phyloP scores from a whole-genome alignment of 805 yeast genomes.

The Metschnikowia reukaufii region DNA sequence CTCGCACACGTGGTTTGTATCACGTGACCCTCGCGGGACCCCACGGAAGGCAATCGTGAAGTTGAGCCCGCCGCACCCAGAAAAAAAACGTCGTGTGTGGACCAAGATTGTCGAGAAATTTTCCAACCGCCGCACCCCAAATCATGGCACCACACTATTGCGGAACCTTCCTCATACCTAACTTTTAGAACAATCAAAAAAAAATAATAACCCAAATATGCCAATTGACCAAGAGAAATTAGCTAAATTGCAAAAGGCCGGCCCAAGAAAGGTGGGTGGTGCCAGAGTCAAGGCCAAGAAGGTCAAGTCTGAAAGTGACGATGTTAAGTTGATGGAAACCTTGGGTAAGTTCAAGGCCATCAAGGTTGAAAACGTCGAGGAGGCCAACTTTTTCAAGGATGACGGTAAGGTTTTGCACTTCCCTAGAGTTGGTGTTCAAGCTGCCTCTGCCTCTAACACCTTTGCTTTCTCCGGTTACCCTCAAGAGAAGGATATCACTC shows the following conservation, averaged over 20 bases:
- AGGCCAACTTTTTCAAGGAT: constrained; percentile 96
- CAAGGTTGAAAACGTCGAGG: constrained; percentile 86
- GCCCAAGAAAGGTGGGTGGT: constrained; percentile 75
- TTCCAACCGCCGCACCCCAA: constrained; percentile 10
- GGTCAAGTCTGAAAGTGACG: constrained; percentile 76
- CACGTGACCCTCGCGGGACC: too few relatives aligned
- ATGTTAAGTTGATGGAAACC: constrained; percentile 85
- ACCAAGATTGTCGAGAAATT: constrained; percentile 20
- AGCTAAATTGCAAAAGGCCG: constrained; percentile 86
- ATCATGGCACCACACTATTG: background rate
- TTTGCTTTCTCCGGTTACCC: constrained; percentile 94
- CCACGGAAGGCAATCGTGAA: too few relatives aligned
- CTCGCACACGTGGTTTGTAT: too few relatives aligned
- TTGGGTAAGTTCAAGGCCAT: constrained; percentile 87
- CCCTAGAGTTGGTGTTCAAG: constrained; percentile 94
- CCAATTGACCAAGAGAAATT: constrained; percentile 92
- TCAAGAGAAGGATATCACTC: constrained; percentile 88
- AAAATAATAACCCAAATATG: constrained; percentile 39
- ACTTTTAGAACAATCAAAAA: background rate
- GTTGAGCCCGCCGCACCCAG: too few relatives aligned
- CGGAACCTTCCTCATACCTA: background rate
- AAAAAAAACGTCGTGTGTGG: constrained; percentile 6
- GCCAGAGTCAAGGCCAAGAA: constrained; percentile 93
- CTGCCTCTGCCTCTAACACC: constrained; percentile 86
- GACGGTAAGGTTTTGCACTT: constrained; percentile 96